phyloP scores from a whole-genome alignment of 2,329 filamentous ascomycete species.

The Blumeria hordei region DNA sequence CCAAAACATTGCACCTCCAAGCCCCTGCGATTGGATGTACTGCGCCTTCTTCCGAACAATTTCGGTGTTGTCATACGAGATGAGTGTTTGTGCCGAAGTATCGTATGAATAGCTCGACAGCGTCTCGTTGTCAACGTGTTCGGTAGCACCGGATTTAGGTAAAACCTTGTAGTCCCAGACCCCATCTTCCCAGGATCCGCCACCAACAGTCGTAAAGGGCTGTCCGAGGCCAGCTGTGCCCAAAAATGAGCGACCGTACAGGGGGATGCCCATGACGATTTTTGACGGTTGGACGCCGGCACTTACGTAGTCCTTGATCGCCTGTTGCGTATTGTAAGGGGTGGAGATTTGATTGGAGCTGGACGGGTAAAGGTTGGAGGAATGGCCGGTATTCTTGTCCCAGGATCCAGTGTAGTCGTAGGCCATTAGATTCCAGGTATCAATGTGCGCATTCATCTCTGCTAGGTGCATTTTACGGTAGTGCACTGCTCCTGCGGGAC shows the following conservation, averaged over 20 bases:
- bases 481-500: conserved; percentile 23
- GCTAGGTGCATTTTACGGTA: conserved; percentile 23
- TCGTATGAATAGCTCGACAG: conserved; percentile 53
- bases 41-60: conserved; percentile 36
- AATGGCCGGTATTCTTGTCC: conserved; percentile 37
- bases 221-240: conserved; percentile 41
- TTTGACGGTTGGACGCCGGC: conserved; percentile 39
- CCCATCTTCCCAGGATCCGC: conserved; percentile 46
- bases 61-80: conserved; percentile 45
- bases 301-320: conserved; percentile 38
- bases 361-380: conserved; percentile 44
- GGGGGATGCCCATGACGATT: conserved; percentile 47
- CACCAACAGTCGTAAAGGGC: conserved; percentile 26
- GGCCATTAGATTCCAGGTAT: conserved; percentile 38
- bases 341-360: conserved; percentile 30
- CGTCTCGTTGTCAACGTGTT: conserved; percentile 29
- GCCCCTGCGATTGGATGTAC: conserved; percentile 34
- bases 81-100: conserved; percentile 29
- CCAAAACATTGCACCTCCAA: conserved; percentile 74
- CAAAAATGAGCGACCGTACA: conserved; percentile 53
- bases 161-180: conserved; percentile 66
- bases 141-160: conserved; percentile 32
- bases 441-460: conserved; percentile 23
- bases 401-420: conserved; percentile 51
- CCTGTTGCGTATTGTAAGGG: conserved; percentile 42